phyloP scores from a whole-genome alignment of 208 protist species.

The Leishmania mexicana region DNA sequence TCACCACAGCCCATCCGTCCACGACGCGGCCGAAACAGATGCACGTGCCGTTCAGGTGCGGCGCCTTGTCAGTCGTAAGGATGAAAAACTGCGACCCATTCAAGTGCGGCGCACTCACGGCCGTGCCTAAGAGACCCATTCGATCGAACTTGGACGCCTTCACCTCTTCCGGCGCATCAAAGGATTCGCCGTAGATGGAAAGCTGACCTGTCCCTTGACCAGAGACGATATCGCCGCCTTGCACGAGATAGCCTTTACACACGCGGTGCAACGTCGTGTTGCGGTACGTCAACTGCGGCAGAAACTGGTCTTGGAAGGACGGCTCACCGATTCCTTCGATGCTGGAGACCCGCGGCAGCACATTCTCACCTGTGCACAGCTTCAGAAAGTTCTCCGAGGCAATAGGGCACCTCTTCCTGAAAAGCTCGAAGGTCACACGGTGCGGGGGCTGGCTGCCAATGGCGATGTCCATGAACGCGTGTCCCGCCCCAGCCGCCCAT shows the following conservation, averaged over 20 bases:
- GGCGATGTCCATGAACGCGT: conserved; percentile 80
- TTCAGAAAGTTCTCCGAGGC: conserved; percentile 88
- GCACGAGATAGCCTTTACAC: conserved; percentile 89
- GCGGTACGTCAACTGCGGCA: conserved; percentile 91
- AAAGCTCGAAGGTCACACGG: conserved; percentile 83
- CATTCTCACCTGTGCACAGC: conserved; percentile 88
- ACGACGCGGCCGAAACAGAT: conserved; percentile 95
- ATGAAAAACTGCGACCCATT: conserved; percentile 96
- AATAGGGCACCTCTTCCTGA: conserved; percentile 70
- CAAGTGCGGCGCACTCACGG: conserved; percentile 96
- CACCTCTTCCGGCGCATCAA: conserved; percentile 96
- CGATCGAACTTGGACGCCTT: conserved; percentile 81
- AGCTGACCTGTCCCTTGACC: conserved; percentile 94
- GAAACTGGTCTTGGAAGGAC: conserved; percentile 76
- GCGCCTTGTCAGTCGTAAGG: conserved; percentile 64
- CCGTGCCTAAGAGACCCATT: conserved; percentile 96
- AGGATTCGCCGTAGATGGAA: conserved; percentile 96
- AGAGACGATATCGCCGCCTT: conserved; percentile 89
- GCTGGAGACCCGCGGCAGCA: conserved; percentile 59
- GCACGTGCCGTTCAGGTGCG: conserved; percentile 93
- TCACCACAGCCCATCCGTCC: conserved; percentile 81
- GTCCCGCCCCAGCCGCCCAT: conserved; percentile 34
- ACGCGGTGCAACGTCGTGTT: conserved; percentile 93
- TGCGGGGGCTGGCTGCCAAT: conserved; percentile 55
- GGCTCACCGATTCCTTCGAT: conserved; percentile 63